A percentile compares a stretch with the other conserved stretches of the same genome.
Evolutionary conservation across 2,329 filamentous ascomycete species (phyloP).

Genomic region (Neofusicoccum sp.): DNA sequence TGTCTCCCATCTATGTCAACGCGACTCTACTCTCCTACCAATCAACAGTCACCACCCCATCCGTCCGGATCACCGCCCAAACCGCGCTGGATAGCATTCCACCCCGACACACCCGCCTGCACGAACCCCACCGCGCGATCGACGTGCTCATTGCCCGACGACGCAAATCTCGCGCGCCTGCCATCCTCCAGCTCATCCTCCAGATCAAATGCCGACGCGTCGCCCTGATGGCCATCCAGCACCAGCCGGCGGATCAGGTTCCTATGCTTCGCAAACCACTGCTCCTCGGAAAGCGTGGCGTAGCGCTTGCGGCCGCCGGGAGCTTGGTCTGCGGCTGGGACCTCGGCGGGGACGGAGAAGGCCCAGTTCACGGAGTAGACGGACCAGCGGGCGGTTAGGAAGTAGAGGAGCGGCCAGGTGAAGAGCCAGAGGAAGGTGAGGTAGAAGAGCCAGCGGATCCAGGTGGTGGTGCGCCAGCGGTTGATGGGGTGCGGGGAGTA

Average conservation of each 20-base stretch:
- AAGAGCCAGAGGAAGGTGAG: slow-evolving; percentile 70
- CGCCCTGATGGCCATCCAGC: slow-evolving; percentile 58
- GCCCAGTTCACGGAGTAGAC: slow-evolving; percentile 65
- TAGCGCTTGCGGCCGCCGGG: slow-evolving; percentile 45
- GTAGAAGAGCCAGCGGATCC: slow-evolving; percentile 67
- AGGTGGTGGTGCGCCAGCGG: slow-evolving; percentile 64
- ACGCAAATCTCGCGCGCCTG: slow-evolving; percentile 29
- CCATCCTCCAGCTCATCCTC: slow-evolving; percentile 48
- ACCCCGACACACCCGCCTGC: slow-evolving; percentile 32
- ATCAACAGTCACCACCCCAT: slow-evolving; percentile 18
- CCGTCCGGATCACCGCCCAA: slow-evolving; percentile 18
- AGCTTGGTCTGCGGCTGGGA: slow-evolving; percentile 25
- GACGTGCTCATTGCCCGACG: slow-evolving; percentile 34
- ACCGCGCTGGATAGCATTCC: slow-evolving; percentile 15
- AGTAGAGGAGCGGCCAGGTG: slow-evolving; percentile 70
- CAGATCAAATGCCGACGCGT: slow-evolving; percentile 53
- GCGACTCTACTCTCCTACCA: background rate
- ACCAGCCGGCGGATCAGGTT: slow-evolving; percentile 63
- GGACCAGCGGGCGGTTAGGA: slow-evolving; percentile 68
- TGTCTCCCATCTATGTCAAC: background rate
- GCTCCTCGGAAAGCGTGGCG: slow-evolving; percentile 51
- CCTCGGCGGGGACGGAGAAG: slow-evolving; percentile 46
- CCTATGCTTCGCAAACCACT: slow-evolving; percentile 67
- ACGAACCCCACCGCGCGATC: slow-evolving; percentile 37
- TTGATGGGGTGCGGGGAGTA: slow-evolving; percentile 67